phyloP scores from a whole-genome alignment of 495 filamentous ascomycete genomes.

The Xanthoparmelia taractica region DNA sequence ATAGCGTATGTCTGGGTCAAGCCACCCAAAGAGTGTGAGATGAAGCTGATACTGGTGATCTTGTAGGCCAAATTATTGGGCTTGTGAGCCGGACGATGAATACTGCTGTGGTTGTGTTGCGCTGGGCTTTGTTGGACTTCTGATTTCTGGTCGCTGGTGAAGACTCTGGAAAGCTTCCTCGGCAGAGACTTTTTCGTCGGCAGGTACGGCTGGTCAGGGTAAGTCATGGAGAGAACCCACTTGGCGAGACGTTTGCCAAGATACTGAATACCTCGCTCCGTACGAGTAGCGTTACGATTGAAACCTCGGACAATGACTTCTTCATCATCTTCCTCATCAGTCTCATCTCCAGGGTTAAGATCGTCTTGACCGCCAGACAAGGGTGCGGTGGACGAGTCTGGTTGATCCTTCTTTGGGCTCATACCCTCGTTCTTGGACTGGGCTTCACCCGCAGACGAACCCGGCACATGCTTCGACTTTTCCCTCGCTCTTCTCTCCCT shows the following conservation, averaged over 20 bases:
- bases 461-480: conserved; percentile 25
- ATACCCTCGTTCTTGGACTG: conserved; percentile 18
- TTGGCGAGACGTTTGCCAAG: conserved; percentile 91
- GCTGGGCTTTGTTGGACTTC: conserved; percentile 30
- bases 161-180: conserved; percentile 33
- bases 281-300: conserved; percentile 78
- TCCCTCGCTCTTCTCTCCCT: conserved; percentile 46
- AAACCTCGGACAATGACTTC: conserved; percentile 93
- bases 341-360: conserved; percentile 22
- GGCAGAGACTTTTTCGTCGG: conserved; percentile 55
- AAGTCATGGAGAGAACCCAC: conserved; percentile 79
- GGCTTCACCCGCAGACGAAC: conserved; percentile 10
- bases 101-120: conserved; percentile 48
- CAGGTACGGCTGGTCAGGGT: conserved; percentile 80
- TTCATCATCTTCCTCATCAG: conserved; percentile 61
- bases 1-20: conserved; percentile 91
- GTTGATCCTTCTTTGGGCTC: conserved; percentile 16
- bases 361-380: conserved; percentile 32
- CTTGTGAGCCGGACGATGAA: conserved; percentile 35
- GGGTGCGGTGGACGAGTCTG: conserved; percentile 21
- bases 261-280: conserved; percentile 93
- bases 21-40: conserved; percentile 88
- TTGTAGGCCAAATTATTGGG: conserved; percentile 59
- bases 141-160: conserved; percentile 29
- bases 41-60: conserved; percentile 92